Percentiles rank a stretch among this genome's conserved stretches.
Conservation (phyloP, 768 basidiomycete genomes). For the Lentinula guzmanii region DNA sequence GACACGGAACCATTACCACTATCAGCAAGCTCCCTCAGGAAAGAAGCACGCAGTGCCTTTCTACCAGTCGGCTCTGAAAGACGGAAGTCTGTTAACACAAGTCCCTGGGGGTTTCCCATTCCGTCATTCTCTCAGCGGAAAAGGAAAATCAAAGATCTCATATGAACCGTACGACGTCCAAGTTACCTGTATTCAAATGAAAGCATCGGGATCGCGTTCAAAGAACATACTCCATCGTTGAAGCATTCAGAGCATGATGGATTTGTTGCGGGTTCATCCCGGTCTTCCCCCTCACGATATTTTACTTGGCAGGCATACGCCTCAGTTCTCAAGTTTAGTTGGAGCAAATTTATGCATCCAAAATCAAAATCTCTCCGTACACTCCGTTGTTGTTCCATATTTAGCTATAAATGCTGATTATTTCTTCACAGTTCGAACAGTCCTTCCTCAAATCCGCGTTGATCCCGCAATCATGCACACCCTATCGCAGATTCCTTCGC, state of each 20-base stretch:
- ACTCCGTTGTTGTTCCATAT: slow-evolving; percentile 5
- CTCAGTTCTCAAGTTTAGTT: slow-evolving; percentile 14
- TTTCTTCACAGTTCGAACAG: slow-evolving; percentile 16
- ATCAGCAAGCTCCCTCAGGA: not conserved
- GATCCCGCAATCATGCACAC: slow-evolving; percentile 26
- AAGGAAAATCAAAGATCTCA: slow-evolving; percentile 8
- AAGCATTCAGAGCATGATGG: slow-evolving; percentile 10
- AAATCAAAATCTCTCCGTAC: slow-evolving; percentile 19
- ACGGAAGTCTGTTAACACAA: slow-evolving; percentile 19
- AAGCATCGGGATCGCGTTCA: not conserved
- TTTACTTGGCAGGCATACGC: slow-evolving; percentile 24
- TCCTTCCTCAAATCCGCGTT: slow-evolving; percentile 32
- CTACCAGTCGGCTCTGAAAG: slow-evolving; percentile 15
- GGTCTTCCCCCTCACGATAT: slow-evolving; percentile 3
- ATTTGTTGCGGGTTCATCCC: not conserved
- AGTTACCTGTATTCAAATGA: not conserved
- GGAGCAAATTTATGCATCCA: slow-evolving; percentile 4
- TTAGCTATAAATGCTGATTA: not conserved
- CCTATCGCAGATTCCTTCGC: slow-evolving; percentile 25
- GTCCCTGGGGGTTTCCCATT: slow-evolving; percentile 33
- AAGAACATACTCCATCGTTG: slow-evolving; percentile 20
- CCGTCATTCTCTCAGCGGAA: slow-evolving; percentile 15
- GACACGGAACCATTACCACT: not conserved
- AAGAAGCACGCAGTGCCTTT: not conserved
- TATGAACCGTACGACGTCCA: slow-evolving; percentile 30